phyloP scores from a whole-genome alignment of 1,284 basidiomycete species.

The Volvariella surrecta region DNA sequence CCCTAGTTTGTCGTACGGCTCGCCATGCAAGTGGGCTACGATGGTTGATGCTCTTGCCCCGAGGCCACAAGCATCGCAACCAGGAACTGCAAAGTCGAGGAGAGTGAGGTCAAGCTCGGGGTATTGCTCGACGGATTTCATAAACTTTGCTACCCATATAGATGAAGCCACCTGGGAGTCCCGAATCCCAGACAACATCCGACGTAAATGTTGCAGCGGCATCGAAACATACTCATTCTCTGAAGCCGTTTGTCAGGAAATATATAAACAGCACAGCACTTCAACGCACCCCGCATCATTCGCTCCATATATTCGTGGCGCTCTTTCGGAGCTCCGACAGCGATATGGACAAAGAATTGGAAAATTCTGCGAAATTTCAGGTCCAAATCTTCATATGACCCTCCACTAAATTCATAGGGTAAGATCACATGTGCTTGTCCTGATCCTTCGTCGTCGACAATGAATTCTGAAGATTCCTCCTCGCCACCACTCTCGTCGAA shows the following conservation, averaged over 20 bases:
- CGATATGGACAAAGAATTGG: slow-evolving; percentile 77
- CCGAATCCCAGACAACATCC: slow-evolving; percentile 57
- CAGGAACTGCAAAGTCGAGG: slow-evolving; percentile 48
- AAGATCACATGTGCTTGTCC: slow-evolving; percentile 32
- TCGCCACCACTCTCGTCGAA: slow-evolving; percentile 24
- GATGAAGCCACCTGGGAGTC: slow-evolving; percentile 73
- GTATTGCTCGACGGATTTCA: slow-evolving; percentile 51
- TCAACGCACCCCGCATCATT: slow-evolving; percentile 39
- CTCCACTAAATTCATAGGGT: slow-evolving; percentile 72
- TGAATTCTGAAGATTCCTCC: slow-evolving; percentile 45
- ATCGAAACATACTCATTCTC: slow-evolving; percentile 67
- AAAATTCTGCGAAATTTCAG: slow-evolving; percentile 82
- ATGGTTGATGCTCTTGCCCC: slow-evolving; percentile 58
- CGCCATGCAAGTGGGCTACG: slow-evolving; percentile 46
- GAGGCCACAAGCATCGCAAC: slow-evolving; percentile 76
- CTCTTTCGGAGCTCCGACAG: slow-evolving; percentile 45
- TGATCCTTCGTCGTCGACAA: slow-evolving; percentile 63
- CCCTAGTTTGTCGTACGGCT: slow-evolving; percentile 48
- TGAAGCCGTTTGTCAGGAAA: slow-evolving; percentile 13
- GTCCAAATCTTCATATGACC: slow-evolving; percentile 61
- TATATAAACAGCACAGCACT: background rate
- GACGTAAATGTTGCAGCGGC: slow-evolving; percentile 49
- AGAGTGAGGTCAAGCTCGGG: slow-evolving; percentile 48
- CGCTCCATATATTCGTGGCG: slow-evolving; percentile 46
- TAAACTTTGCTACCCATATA: slow-evolving; percentile 69